Evolutionary conservation across 768 basidiomycete genomes (phyloP).

Genomic region (Collybiopsis confluens): DNA sequence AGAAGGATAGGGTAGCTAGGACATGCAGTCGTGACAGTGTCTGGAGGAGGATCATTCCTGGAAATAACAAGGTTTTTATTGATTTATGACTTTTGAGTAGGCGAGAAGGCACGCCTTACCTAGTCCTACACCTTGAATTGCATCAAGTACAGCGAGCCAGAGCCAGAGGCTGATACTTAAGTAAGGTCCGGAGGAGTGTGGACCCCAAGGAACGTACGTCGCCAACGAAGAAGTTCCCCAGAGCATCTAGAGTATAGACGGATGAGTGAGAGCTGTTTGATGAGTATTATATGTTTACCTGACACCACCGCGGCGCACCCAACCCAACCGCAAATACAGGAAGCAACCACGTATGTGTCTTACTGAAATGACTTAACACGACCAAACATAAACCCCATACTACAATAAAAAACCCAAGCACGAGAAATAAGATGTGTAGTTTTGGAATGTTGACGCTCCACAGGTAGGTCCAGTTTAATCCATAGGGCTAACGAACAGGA

Average conservation of each 20-base stretch:
- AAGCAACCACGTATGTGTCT: constrained; percentile 92
- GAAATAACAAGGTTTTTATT: too few species aligned
- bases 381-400: constrained; percentile 78
- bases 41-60: constrained; percentile 89
- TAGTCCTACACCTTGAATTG: constrained; percentile 90
- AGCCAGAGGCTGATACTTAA: constrained; percentile 88
- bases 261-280: too few species aligned
- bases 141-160: constrained; percentile 93
- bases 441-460: constrained; percentile 82
- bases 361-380: constrained; percentile 80
- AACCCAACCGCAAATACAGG: constrained; percentile 95
- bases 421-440: constrained; percentile 80
- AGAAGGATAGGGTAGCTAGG: constrained; percentile 86
- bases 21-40: constrained; percentile 92
- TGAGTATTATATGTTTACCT: constrained; percentile 37
- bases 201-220: constrained; percentile 92
- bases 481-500: constrained; percentile 59
- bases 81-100: too few species aligned
- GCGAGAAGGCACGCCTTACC: too few species aligned
- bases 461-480: constrained; percentile 92
- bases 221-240: constrained; percentile 96
- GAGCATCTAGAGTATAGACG: constrained; percentile 51
- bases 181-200: constrained; percentile 75
- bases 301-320: constrained; percentile 93
- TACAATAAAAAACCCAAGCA: constrained; percentile 80